Base-by-base conservation (phyloP, 2,329 filamentous ascomycete genomes). In the Diaporthe sp. region DNA sequence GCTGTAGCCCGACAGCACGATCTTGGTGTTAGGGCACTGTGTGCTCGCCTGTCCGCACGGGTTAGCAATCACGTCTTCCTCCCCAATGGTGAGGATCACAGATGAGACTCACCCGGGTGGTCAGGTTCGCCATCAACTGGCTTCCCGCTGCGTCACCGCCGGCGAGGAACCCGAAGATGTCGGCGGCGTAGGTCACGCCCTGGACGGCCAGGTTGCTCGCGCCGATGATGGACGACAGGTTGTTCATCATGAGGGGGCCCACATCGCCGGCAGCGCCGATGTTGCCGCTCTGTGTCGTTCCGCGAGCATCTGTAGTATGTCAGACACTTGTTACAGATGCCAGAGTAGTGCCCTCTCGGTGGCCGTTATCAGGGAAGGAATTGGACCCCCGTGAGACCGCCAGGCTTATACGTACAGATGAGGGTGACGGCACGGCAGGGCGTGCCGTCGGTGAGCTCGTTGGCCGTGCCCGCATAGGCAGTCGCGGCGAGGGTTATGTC, bases 1-100 rank as follows among this genome's bases (percentile, higher is more conserved):
- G 31, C 79, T 80, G 42, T 82, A 87, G 8, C 86, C 86, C 8
- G 84, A 81, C 79, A 87, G 82, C 12, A 87, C 85, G 47, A 87
- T 79, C 49, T 83, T 82, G 5, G 85, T 87, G 47, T 81, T 79
- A 0, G 86, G 85, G 73, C 86, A 87, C 13, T 77, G 76, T 9
- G 63, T 72, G 57, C 70, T 71, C 8, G 73, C 76, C 76, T 77
- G 42, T 39, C 15, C 4, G 10, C 4, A 9, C n/a, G 15, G 49
- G 9, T 70, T n/a, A 70, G 65, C 28, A 20, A 22, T 10, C 22
- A 42, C 8, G 3, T 3, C 1, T 13, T 9, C 7, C 13, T 25
- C 47, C 25, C 53, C 3, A 3, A 6, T 7, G n/a, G 4, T 17
- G 10, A 25, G 13, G 9, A 9, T 20, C 25, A 17, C 13, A 5